These are phyloP conservation scores for Heliosperma pusillum DNA, from an alignment of 148 eudicot species.

Conservation along the genomic window DNA sequence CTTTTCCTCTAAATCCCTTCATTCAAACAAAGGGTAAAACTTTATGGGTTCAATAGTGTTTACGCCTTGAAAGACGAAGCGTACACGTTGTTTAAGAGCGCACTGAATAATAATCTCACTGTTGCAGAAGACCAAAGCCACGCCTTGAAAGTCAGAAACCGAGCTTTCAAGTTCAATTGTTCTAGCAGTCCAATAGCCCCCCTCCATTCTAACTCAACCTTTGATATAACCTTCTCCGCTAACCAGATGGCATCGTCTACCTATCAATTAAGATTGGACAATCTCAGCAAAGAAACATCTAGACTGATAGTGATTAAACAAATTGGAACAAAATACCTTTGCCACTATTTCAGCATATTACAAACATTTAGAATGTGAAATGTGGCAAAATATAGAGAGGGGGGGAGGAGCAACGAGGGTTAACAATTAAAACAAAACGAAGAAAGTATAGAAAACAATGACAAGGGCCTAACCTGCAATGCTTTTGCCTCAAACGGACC, in stretches of 20 bases:
- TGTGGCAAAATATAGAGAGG: not conserved
- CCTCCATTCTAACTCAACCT: conserved; percentile 62
- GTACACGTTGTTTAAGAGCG: not conserved
- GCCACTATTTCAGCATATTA: not conserved
- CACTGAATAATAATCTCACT: conserved; percentile 38
- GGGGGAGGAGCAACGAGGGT: not conserved
- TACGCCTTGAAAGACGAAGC: not conserved
- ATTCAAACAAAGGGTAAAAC: not conserved
- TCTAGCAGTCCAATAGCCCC: conserved; percentile 50
- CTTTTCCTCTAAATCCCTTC: not conserved
- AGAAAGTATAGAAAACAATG: conserved; percentile 6
- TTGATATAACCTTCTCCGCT: conserved; percentile 57
- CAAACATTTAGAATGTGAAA: not conserved
- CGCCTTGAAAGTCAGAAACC: conserved; percentile 53
- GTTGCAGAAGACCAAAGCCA: conserved; percentile 97
- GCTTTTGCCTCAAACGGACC: conserved; percentile 71
- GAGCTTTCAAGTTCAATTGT: conserved; percentile 56
- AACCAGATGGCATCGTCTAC: conserved; percentile 87
- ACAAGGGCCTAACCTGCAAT: conserved; percentile 60
- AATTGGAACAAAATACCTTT: not conserved
- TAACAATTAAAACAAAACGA: not conserved
- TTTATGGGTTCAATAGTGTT: not conserved
- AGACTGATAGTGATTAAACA: not conserved
- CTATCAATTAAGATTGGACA: conserved; percentile 37
- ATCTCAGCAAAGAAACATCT: conserved; percentile 16